Percentiles rank a stretch among this genome's conserved stretches.
Conservation (phyloP, 768 basidiomycete genomes). For the Trametes sanguinea region DNA sequence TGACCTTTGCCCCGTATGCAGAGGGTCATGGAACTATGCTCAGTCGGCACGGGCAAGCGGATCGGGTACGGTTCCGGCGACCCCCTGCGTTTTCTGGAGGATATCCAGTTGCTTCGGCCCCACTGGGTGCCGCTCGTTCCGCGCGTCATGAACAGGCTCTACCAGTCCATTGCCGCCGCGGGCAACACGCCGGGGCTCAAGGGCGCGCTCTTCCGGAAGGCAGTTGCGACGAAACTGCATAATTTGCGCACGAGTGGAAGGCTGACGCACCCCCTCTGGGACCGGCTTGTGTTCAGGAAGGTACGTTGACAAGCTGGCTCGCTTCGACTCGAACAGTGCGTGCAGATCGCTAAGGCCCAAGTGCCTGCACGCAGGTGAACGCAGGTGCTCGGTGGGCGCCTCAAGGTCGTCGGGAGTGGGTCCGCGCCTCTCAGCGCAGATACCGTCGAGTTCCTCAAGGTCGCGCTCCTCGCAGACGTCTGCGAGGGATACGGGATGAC, state of each 20-base stretch:
- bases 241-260: conserved; percentile 68
- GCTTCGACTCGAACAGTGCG: not conserved
- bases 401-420: conserved; percentile 70
- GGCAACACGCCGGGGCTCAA: conserved; percentile 72
- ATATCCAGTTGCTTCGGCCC: conserved; percentile 83
- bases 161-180: conserved; percentile 75
- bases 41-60: conserved; percentile 59
- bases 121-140: conserved; percentile 84
- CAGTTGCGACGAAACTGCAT: conserved; percentile 73
- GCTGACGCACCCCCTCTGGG: conserved; percentile 82
- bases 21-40: conserved; percentile 59
- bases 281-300: conserved; percentile 90
- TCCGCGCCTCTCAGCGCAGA: conserved; percentile 87
- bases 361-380: conserved; percentile 54
- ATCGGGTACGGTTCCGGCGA: conserved; percentile 91
- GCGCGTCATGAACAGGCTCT: conserved; percentile 85
- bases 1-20: conserved; percentile 25
- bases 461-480: conserved; percentile 75
- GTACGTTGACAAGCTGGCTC: conserved; percentile 39
- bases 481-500: conserved; percentile 91
- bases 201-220: conserved; percentile 83
- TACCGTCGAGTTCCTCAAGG: conserved; percentile 88
- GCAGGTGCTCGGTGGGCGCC: conserved; percentile 81
- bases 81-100: conserved; percentile 84
- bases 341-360: not conserved